Base-by-base conservation (phyloP, 2,329 filamentous ascomycete species). In the Cercospora citrullina region DNA sequence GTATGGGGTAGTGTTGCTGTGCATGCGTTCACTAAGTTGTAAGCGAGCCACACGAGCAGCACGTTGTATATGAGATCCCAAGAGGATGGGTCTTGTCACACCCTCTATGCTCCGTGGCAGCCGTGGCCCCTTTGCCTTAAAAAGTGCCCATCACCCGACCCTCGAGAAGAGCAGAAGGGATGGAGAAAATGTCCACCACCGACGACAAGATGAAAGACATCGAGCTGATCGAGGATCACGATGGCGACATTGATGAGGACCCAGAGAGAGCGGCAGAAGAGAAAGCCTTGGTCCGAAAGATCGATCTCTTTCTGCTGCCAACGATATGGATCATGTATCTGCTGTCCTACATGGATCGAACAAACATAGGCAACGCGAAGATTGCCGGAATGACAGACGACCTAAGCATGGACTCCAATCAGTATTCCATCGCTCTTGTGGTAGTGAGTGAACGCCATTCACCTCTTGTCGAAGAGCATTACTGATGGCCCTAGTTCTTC, bases 291-390 rank as follows among this genome's bases (percentile, higher is more conserved):
- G 79, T 85, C 30, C 75, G 81, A n/a, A 81, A 81, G 62, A 77
- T 80, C 65, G 83, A 85, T 69, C 63, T 82, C 9, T 80, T 76
- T 36, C 76, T 85, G 0, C 71, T 85, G 31, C 83, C 83, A 6
- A 80, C 78, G 0, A 82, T 85, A 30, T 84, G 81, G 82, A 69
- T 84, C 39, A 84, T 85, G 81, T 85, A 84, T 65, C 72, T 84
- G 21, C 73, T 84, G 7, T 82, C 79, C 14, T 61, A 61, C 36
- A 61, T 61, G 59, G 59, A 61, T 18, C 59, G 74, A 57, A 75
- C 73, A 23, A 79, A 79, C 65, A 82, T 83, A 59, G 84, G 83
- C 33, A 85, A 86, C 65, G 84, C 84, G 21, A 85, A 83, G 72
- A 80, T 84, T 59, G 83, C 83, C 3, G 84, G 84, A 12, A 85